Evolutionary conservation across 2,329 filamentous ascomycete species (phyloP).

Genomic region (Colletotrichum shisoi): DNA sequence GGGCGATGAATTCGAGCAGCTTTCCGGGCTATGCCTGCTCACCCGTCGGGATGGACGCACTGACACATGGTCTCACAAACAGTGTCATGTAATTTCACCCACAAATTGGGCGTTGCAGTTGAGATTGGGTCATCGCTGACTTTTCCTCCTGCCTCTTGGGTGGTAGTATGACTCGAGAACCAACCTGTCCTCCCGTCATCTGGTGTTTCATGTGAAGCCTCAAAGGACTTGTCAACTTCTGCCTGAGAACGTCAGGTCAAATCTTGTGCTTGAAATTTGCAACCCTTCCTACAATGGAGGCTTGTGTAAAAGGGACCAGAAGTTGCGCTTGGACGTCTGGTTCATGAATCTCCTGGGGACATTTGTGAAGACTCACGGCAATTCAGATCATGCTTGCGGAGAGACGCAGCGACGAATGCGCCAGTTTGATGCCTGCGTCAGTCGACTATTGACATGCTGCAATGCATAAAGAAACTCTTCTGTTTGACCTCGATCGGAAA

Average conservation of each 20-base stretch:
- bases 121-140: neutral
- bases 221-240: too few relatives aligned
- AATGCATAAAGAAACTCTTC: too few relatives aligned
- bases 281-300: rapidly evolving
- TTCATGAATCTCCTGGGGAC: too few relatives aligned
- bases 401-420: too few relatives aligned
- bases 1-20: neutral
- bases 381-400: too few relatives aligned
- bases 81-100: neutral
- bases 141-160: neutral
- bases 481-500: too few relatives aligned
- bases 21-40: neutral
- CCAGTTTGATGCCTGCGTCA: too few relatives aligned
- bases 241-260: too few relatives aligned
- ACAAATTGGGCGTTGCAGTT: neutral
- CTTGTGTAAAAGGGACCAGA: too few relatives aligned
- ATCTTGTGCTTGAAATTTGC: neutral
- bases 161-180: neutral
- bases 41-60: neutral
- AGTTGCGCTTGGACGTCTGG: too few relatives aligned
- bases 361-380: too few relatives aligned
- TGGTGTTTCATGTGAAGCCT: neutral
- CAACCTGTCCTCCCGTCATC: neutral
- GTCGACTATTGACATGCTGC: too few relatives aligned
- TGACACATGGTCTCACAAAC: neutral